Evolutionary conservation across 306 rosid species (phyloP), one percentile per base, ranked within the genome.

Genomic region (Lagenaria siceraria): DNA sequence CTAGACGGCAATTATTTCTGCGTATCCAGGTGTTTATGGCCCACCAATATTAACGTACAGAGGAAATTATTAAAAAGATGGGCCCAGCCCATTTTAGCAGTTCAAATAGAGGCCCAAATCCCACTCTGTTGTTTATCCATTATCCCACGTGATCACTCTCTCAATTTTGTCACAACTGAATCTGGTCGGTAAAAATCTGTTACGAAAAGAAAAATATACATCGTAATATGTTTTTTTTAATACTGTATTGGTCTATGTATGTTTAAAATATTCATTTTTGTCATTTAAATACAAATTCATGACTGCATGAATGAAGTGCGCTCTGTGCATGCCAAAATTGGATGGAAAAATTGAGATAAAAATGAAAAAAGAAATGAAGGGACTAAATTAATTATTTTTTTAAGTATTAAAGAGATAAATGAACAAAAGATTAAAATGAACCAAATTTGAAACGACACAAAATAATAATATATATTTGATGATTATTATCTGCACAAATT

Each of bases 81-180:
- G 59, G 76, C 58, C 76, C 76, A 9, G 76, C 76, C 76, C 76
- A 71, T 71, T 46, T 66, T 22, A 24, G 22, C 3, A 48, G 24
- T 71, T 48, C 42, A 24, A 25, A 48, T 71, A 9, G 38, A 71
- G 76, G 76, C 76, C 76, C 76, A 71, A 71, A 71, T 25, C 22
- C 24, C 24, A 1, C 53, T 38, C 76, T 71, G 58, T 14, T 48
- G 40, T 25, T 48, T 48, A 4, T 69, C 40, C 76, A 71, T 42
- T 27, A 71, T 43, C 58, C 13, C 59, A 46, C 76, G 59, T 48
- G 40, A 15, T 48, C 33, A 42, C 76, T 40, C 75, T 71, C 76
- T 25, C 76, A 71, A 25, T 24, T 71, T 71, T 71, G 53, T 71
- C 75, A 69, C 54, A 43, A 69, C 75, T 13, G 3, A 22, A n/a